Base-by-base conservation (phyloP, 1,139 yeast species). In the Kurtzmaniella quercitrusa region DNA sequence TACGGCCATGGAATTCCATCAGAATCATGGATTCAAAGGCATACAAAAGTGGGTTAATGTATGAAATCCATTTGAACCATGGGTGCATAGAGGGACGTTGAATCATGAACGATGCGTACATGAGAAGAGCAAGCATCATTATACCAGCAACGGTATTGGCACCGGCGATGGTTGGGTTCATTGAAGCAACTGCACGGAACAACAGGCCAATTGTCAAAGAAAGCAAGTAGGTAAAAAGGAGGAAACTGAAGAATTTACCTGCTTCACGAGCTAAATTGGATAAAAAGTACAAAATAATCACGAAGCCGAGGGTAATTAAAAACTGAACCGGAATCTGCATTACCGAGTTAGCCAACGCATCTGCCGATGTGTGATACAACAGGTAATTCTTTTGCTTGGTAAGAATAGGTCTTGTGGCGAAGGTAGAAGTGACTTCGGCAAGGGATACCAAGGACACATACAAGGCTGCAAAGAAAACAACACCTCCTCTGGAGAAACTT, bases 61-160 rank as follows among this genome's bases (percentile, higher is more conserved):
- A 80, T 4, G 79, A 73, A 35, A 78, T 69, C 86, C 86, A 80
- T 55, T 76, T 73, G 53, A 79, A 78, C 84, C 84, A 80, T 32
- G 82, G 81, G 49, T 72, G 82, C 84, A 80, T 80, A 0, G 74
- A 65, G 6, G 80, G 79, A 39, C 74, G 59, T 51, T 78, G 84
- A 48, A 80, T 70, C 69, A 74, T 71, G 60, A 72, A 79, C 23
- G 81, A 76, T 17, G 81, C 69, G 52, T 78, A 80, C 55, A 76
- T 61, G 44, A 77, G 65, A 38, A 74, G 50, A 1, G 75, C 73
- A 56, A 78, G 57, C 52, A 78, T 61, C 30, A 71, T 46, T 5
- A 77, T 51, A 54, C 83, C 81, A 16, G 79, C 69, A 43, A 78
- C 56, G 1, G 82, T 70, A 55, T 74, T 75, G 0, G 84, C 82